These are phyloP conservation scores for Metschnikowia dekortorum DNA, from an alignment of 805 yeast species.

Conservation along the genomic window DNA sequence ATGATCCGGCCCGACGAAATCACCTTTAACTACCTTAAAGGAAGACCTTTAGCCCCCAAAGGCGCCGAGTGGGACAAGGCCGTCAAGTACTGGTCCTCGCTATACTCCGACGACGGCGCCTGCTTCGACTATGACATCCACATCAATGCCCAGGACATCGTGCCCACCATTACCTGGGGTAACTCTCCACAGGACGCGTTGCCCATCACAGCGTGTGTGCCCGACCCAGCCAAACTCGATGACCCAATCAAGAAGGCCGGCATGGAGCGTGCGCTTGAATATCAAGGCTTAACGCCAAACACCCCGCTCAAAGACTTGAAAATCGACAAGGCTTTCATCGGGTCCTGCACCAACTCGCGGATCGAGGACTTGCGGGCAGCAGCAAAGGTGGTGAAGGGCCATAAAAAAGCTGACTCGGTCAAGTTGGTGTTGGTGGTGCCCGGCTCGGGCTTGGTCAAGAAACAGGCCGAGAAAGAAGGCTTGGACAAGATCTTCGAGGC, in stretches of 20 bases:
- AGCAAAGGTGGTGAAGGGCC: constrained; percentile 88
- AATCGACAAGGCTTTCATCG: constrained; percentile 93
- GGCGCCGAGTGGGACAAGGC: constrained; percentile 97
- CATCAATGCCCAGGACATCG: constrained; percentile 77
- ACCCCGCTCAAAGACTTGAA: constrained; percentile 69
- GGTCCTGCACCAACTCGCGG: constrained; percentile 97
- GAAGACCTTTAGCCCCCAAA: constrained; percentile 90
- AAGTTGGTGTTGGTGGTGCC: constrained; percentile 90
- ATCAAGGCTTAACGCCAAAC: constrained; percentile 88
- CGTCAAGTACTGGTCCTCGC: constrained; percentile 81
- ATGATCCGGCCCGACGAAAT: constrained; percentile 94
- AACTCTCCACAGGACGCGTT: constrained; percentile 98
- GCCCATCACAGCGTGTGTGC: constrained; percentile 86
- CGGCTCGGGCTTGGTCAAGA: constrained; percentile 93
- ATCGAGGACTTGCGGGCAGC: constrained; percentile 96
- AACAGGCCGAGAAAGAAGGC: constrained; percentile 93
- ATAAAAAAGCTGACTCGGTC: constrained; percentile 76
- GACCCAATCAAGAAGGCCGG: constrained; percentile 77
- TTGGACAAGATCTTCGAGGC: constrained; percentile 82
- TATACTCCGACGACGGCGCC: constrained; percentile 87
- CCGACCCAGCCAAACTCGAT: constrained; percentile 72
- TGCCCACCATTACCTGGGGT: constrained; percentile 99
- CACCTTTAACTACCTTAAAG: constrained; percentile 85
- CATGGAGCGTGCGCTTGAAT: constrained; percentile 85
- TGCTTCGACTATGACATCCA: constrained; percentile 77